Evolutionary conservation across 2,329 filamentous ascomycete genomes (phyloP).

Genomic region (Bipolaris zeicola): DNA sequence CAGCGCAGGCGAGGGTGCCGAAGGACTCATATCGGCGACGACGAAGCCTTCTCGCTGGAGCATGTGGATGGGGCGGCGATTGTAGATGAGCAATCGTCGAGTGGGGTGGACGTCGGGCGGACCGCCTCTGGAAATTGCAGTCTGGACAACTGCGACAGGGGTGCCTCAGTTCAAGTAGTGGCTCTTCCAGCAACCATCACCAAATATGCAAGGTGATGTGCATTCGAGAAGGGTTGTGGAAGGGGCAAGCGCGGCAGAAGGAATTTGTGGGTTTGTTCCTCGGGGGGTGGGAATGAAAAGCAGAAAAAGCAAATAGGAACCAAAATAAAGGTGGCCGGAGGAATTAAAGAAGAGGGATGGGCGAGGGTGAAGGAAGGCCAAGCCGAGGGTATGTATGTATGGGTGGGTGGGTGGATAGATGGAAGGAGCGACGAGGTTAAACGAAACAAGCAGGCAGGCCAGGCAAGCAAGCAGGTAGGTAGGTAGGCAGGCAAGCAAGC

Average conservation of each 20-base stretch:
- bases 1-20: constrained; percentile 24
- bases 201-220: constrained; percentile 11
- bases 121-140: constrained; percentile 25
- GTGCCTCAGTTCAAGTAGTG: constrained; percentile 22
- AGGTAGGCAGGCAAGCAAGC: constrained; percentile 9
- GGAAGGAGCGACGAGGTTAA: constrained; percentile 35
- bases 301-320: constrained; percentile 15
- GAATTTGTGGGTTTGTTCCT: not conserved
- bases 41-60: constrained; percentile 40
- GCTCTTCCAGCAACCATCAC: constrained; percentile 24
- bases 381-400: constrained; percentile 18
- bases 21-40: constrained; percentile 39
- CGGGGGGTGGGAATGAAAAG: not conserved
- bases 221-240: constrained; percentile 2
- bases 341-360: constrained; percentile 11
- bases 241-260: constrained; percentile 5
- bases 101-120: constrained; percentile 24
- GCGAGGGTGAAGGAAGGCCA: not conserved
- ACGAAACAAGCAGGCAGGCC: constrained; percentile 12
- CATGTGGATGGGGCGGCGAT: constrained; percentile 35
- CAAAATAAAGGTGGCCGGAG: constrained; percentile 9
- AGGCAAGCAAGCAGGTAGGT: not conserved
- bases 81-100: constrained; percentile 17
- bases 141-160: constrained; percentile 32
- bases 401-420: constrained; percentile 13